Evolutionary conservation across 1,139 yeast species (phyloP).

Genomic region (Debaryomyces robertsiae): DNA sequence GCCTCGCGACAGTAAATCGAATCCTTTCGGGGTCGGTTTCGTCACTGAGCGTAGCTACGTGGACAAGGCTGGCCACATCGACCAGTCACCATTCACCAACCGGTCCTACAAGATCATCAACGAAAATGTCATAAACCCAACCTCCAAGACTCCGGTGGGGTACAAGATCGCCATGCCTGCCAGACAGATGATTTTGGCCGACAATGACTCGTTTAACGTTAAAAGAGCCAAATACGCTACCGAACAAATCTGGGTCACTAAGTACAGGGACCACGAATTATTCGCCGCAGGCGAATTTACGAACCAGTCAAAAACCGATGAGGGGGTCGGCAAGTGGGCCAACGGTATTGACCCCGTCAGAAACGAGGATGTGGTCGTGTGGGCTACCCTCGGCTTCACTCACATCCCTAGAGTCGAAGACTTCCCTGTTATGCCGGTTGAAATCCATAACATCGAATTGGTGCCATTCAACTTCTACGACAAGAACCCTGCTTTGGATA

Average conservation of each 20-base stretch:
- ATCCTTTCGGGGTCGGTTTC: slow-evolving; percentile 79
- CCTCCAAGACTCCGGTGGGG: slow-evolving; percentile 77
- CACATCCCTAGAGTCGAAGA: slow-evolving; percentile 89
- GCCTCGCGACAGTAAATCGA: slow-evolving; percentile 56
- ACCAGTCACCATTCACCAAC: slow-evolving; percentile 75
- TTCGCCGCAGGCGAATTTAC: slow-evolving; percentile 82
- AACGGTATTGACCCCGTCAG: slow-evolving; percentile 71
- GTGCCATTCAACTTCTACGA: slow-evolving; percentile 80
- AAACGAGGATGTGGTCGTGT: slow-evolving; percentile 78
- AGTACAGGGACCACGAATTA: slow-evolving; percentile 66
- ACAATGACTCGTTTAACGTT: slow-evolving; percentile 59
- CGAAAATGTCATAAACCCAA: slow-evolving; percentile 75
- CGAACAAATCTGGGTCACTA: slow-evolving; percentile 76
- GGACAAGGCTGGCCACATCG: slow-evolving; percentile 73
- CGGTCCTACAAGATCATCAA: slow-evolving; percentile 80
- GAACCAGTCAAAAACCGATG: slow-evolving; percentile 66
- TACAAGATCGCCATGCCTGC: slow-evolving; percentile 81
- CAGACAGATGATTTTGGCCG: slow-evolving; percentile 73
- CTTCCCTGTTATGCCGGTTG: slow-evolving; percentile 93
- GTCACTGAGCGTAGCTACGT: slow-evolving; percentile 63
- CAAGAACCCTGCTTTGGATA: slow-evolving; percentile 79
- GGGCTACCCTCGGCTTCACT: slow-evolving; percentile 88
- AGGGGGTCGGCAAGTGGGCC: slow-evolving; percentile 68
- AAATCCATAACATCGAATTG: slow-evolving; percentile 66
- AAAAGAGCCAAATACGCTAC: slow-evolving; percentile 74